Evolutionary conservation across 78 protist genomes (phyloP).

Genomic region (Tieghemostelium lacteum): DNA sequence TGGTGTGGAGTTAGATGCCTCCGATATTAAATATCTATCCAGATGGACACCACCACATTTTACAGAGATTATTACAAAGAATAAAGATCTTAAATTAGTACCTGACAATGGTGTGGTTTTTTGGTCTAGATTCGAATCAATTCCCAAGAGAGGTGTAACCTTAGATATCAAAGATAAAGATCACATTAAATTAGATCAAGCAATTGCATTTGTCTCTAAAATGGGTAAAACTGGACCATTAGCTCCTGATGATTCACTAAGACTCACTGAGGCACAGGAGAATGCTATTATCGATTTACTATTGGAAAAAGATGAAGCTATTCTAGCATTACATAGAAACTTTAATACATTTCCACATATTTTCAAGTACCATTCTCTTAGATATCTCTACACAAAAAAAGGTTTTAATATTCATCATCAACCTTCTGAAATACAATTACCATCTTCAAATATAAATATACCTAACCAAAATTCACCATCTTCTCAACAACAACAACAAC

Average conservation of each 20-base stretch:
- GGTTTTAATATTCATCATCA: not conserved
- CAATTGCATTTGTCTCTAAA: conserved; percentile 29
- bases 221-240: conserved; percentile 29
- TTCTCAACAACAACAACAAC: not conserved
- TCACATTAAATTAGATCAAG: conserved; percentile 49
- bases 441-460: not conserved
- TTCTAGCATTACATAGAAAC: conserved; percentile 52
- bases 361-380: conserved; percentile 48
- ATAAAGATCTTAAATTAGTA: conserved; percentile 49
- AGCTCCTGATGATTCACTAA: not conserved
- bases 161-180: conserved; percentile 60
- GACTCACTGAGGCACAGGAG: conserved; percentile 44
- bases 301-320: conserved; percentile 62
- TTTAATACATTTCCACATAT: conserved; percentile 17
- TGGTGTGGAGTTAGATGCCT: conserved; percentile 44
- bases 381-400: conserved; percentile 28
- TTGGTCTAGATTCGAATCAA: conserved; percentile 53
- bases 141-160: conserved; percentile 67
- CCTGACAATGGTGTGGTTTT: conserved; percentile 64
- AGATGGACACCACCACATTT: conserved; percentile 79
- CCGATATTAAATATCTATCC: conserved; percentile 39
- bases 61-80: conserved; percentile 41
- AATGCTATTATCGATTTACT: conserved; percentile 50
- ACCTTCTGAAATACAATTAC: not conserved
- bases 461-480: not conserved